Evolutionary conservation across 2,329 filamentous ascomycete species (phyloP), one percentile per base, ranked within the genome.

Genomic region (Exophiala spinifera): DNA sequence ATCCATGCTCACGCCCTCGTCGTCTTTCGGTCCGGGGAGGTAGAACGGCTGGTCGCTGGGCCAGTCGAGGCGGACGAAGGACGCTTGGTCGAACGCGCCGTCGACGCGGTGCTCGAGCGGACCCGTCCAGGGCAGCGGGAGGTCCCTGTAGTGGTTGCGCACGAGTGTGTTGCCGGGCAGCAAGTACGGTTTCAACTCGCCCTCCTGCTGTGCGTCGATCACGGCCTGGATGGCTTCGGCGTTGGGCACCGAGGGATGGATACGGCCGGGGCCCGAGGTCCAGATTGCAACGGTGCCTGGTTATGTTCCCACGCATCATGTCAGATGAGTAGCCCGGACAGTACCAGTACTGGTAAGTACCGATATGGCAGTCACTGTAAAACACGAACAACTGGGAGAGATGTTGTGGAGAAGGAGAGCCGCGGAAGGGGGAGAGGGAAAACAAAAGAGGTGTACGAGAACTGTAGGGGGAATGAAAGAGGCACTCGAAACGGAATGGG

Each of bases 211-310:
- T 2, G 70, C 61, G 5, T 72, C 68, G 1, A 81, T 57, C 0
- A 70, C 65, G 1, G 63, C 64, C 55, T 81, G 73, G 19, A 83
- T 69, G 1, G 68, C 71, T 0, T 48, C 64, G 1, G 66, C 64
- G 53, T 77, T 75, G 0, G 76, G 72, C 20, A 65, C 70, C 0
- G 67, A 46, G 1, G 68, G 69, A 50, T 72, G 64, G 3, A 69
- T 31, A 19, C 31, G 52, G 7, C 44, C 21, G 11, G 28, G 17
- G 13, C 53, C 70, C 4, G 65, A 66, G 0, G 68, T 69, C 78
- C 79, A 83, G 1, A 83, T 51, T 0, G 79, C 79, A 0, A 83
- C 75, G 3, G 72, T 81, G 23, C 80, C 80, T 14, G 13, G 8
- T 31, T 7, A 3, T 10, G 28, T 10, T 10, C 28, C 4, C 7